Percentiles rank a stretch among this genome's conserved stretches.
Evolutionary conservation across 2,329 filamentous ascomycete genomes (phyloP).

Genomic region (Penicillium vulpinum): DNA sequence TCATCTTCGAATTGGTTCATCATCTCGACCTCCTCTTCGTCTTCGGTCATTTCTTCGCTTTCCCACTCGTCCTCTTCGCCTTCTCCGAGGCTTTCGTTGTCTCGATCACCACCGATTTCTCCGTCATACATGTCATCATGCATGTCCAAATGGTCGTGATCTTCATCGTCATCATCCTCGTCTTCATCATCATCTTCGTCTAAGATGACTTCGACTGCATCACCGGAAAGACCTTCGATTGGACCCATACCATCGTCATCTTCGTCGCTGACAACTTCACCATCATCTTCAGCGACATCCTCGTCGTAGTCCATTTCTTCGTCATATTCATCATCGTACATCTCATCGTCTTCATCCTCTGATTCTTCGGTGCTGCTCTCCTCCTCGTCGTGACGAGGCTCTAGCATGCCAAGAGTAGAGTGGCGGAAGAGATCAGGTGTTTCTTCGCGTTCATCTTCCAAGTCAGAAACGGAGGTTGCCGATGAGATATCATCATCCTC

Average conservation of each 20-base stretch:
- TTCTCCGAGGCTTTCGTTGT: conserved; percentile 50
- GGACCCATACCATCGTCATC: conserved; percentile 80
- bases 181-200: conserved; percentile 67
- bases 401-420: conserved; percentile 91
- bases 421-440: conserved; percentile 97
- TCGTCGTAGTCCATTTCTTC: conserved; percentile 94
- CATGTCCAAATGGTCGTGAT: conserved; percentile 63
- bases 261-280: conserved; percentile 86
- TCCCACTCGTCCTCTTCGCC: conserved; percentile 53
- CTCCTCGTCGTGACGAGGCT: conserved; percentile 75
- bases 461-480: conserved; percentile 82
- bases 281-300: conserved; percentile 73
- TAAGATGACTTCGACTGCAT: conserved; percentile 82
- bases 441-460: conserved; percentile 84
- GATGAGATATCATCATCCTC: conserved; percentile 87
- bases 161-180: conserved; percentile 61
- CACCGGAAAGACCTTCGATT: conserved; percentile 63
- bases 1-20: conserved; percentile 47
- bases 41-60: conserved; percentile 50
- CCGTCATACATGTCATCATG: conserved; percentile 53
- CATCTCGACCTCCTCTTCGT: conserved; percentile 48
- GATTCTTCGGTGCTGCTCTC: conserved; percentile 73
- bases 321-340: conserved; percentile 87
- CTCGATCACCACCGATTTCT: conserved; percentile 59
- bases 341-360: conserved; percentile 77